phyloP scores from a whole-genome alignment of 2,329 filamentous ascomycete genomes.

The Fusarium sp. region DNA sequence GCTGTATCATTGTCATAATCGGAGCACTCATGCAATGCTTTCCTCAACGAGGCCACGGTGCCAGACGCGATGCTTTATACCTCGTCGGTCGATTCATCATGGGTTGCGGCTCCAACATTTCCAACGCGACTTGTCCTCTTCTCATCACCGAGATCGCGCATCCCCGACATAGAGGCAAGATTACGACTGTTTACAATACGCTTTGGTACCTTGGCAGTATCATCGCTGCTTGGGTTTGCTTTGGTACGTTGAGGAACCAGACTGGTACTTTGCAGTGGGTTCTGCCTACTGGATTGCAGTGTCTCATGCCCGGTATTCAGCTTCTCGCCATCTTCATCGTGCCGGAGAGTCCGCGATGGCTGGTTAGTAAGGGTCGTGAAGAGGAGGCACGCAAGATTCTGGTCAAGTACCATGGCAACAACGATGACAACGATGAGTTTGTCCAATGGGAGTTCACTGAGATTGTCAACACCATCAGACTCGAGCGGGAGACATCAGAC shows the following conservation, averaged over 20 bases:
- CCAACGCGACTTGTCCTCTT: conserved; percentile 40
- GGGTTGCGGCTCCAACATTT: conserved; percentile 41
- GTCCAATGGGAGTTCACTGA: conserved; percentile 36
- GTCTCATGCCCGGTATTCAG: conserved; percentile 40
- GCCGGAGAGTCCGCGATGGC: conserved; percentile 39
- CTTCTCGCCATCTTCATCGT: conserved; percentile 35
- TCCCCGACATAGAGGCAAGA: conserved; percentile 35
- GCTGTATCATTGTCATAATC: conserved; percentile 31
- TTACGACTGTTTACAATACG: conserved; percentile 43
- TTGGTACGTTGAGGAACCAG: conserved; percentile 32
- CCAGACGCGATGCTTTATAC: conserved; percentile 34
- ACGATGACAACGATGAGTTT: conserved; percentile 28
- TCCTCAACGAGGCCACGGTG: conserved; percentile 7
- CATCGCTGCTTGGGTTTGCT: conserved; percentile 39
- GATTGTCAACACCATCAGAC: conserved; percentile 35
- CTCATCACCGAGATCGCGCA: conserved; percentile 43
- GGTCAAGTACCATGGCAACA: conserved; percentile 41
- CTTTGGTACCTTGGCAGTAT: conserved; percentile 43
- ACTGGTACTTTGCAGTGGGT: conserved; percentile 37
- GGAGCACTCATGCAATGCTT: conserved; percentile 43
- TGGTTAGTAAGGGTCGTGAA: conserved; percentile 38
- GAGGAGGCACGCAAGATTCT: conserved; percentile 38
- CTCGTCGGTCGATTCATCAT: conserved; percentile 41
- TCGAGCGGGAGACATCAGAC: conserved; percentile 26
- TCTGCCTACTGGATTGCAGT: conserved; percentile 36